Evolutionary conservation across 1,284 basidiomycete genomes (phyloP), one percentile per base, ranked within the genome.

Genomic region (Salmacisia buchloeana): DNA sequence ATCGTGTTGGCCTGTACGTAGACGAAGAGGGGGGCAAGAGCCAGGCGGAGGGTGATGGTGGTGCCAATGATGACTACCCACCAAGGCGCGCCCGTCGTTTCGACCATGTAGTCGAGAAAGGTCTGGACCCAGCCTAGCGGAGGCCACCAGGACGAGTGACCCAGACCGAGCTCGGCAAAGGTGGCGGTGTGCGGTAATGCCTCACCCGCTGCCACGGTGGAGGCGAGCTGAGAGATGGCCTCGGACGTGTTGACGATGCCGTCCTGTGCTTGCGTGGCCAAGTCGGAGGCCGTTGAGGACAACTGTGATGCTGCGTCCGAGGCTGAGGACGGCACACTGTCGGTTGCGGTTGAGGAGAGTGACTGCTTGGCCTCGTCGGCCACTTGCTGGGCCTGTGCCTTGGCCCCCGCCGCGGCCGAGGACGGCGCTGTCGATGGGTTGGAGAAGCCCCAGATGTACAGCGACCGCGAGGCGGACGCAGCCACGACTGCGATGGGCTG

Each of bases 21-120:
- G 64, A 94, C 81, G 33, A 86, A 82, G 71, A 92, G 82, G 2
- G 91, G 91, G 61, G 93, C 81, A 52, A 93, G 83, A 35, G 85
- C 69, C 4, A 86, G 64, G 38, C 91, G 89, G 81, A 91, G 87
- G 70, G 86, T 79, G 12, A 90, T 71, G 23, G 89, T 88, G 54
- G 88, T 86, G 5, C 83, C 82, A 35, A 91, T 82, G 80, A 97
- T 92, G 34, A 79, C 74, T 34, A 75, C 69, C 74, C 75, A 80
- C 81, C 81, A 81, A 6, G 77, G 76, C 3, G 80, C 64, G n/a
- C 79, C 77, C 87, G 88, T 88, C 45, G 84, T 81, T 61, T 89
- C 86, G 69, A 92, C 87, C 57, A 92, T 80, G 43, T 86, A 76
- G 74, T 94, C 91, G 64, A 93, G 83, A 9, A 83, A 74, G 72